Evolutionary conservation across 306 rosid genomes (phyloP).

Genomic region (Dalbergia cochinchinensis): DNA sequence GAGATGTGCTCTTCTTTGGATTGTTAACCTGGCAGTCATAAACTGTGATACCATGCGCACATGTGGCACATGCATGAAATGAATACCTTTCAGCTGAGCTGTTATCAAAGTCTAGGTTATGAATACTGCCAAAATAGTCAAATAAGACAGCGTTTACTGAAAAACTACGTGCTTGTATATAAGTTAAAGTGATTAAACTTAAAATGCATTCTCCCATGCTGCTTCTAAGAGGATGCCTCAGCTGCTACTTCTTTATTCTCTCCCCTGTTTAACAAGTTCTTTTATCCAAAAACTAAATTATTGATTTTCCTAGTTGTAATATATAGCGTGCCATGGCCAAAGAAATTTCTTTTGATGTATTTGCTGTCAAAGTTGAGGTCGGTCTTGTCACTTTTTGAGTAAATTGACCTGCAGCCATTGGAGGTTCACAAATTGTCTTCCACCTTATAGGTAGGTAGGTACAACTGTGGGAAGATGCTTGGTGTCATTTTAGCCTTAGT

Average conservation of each 20-base stretch:
- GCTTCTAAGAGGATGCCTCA: neutral
- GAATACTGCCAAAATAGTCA: constrained; percentile 22
- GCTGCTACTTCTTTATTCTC: constrained; percentile 17
- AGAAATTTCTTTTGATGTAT: constrained; percentile 1
- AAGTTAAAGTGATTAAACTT: constrained; percentile 28
- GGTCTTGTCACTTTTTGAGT: neutral
- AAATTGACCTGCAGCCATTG: neutral
- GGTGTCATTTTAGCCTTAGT: neutral
- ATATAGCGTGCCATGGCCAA: constrained; percentile 8
- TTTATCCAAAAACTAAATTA: constrained; percentile 30
- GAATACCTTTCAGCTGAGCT: constrained; percentile 17
- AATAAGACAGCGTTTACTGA: constrained; percentile 11
- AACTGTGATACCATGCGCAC: constrained; percentile 13
- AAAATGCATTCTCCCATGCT: neutral
- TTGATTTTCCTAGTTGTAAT: constrained; percentile 25
- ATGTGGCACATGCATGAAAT: neutral
- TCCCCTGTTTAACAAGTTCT: constrained; percentile 10
- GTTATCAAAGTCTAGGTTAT: neutral
- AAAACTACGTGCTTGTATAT: constrained; percentile 17
- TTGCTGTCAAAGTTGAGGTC: neutral
- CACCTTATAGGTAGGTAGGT: neutral
- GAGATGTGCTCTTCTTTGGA: neutral
- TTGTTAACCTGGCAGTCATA: constrained; percentile 14
- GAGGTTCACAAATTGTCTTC: constrained; percentile 1
- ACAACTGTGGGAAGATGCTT: constrained; percentile 8